Evolutionary conservation across 441 rosid species (phyloP).

Genomic region (Jatropha multifida): DNA sequence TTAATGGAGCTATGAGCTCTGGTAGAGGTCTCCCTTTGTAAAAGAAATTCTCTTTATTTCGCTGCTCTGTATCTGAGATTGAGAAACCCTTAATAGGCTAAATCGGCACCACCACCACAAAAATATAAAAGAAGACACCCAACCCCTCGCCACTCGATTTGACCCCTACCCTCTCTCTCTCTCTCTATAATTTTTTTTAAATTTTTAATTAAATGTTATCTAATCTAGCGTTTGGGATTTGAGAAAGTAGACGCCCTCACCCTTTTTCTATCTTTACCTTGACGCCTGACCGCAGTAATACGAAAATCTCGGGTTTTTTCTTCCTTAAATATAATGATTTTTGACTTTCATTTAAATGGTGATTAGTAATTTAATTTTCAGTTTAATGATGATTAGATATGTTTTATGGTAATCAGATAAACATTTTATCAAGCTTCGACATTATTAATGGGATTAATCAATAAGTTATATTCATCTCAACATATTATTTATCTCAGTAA

Average conservation of each 20-base stretch:
- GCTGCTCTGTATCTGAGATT: neutral
- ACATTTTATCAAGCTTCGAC: too few relatives aligned
- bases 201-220: neutral
- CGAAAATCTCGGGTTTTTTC: too few relatives aligned
- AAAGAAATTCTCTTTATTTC: neutral
- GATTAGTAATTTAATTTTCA: too few relatives aligned
- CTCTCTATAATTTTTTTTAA: neutral
- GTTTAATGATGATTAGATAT: too few relatives aligned
- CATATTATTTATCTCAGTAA: too few relatives aligned
- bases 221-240: neutral
- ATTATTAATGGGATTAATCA: too few relatives aligned
- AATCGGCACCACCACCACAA: conserved; percentile 42
- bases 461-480: too few relatives aligned
- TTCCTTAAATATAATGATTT: too few relatives aligned
- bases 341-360: too few relatives aligned
- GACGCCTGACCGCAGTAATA: too few relatives aligned
- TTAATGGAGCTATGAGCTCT: neutral
- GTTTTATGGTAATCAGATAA: too few relatives aligned
- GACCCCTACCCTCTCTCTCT: conserved; percentile 24
- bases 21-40: neutral
- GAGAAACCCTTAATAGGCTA: neutral
- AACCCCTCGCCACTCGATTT: conserved; percentile 51
- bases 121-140: conserved; percentile 16
- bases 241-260: neutral
- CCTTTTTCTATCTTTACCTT: too few relatives aligned